Evolutionary conservation across 352 stramenopile species (phyloP).

Genomic region (Vaucheria bursata): DNA sequence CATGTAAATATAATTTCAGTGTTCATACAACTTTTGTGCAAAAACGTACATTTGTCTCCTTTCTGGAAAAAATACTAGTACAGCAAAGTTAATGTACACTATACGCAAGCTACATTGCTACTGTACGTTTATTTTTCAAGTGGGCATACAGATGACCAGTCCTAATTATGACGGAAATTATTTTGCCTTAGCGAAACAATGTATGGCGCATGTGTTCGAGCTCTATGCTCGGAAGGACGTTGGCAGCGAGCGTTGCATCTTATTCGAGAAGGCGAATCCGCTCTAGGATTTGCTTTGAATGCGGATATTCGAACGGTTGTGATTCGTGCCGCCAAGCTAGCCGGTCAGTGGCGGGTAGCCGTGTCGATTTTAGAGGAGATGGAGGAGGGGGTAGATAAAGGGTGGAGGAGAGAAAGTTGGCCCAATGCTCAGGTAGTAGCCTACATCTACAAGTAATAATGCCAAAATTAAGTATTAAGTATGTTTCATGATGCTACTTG

Average conservation of each 20-base stretch:
- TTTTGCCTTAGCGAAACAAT: not conserved
- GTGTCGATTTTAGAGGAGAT: not conserved
- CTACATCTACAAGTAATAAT: too few species aligned
- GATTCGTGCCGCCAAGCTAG: not conserved
- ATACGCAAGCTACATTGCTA: too few species aligned
- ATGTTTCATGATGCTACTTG: too few species aligned
- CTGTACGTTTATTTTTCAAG: too few species aligned
- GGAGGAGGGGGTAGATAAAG: not conserved
- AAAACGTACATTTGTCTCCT: too few species aligned
- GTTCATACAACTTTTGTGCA: too few species aligned
- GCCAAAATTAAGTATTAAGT: too few species aligned
- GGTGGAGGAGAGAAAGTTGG: constrained; percentile 2
- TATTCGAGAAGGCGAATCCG: not conserved
- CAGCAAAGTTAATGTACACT: too few species aligned
- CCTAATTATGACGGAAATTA: too few species aligned
- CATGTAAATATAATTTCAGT: too few species aligned
- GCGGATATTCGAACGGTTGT: not conserved
- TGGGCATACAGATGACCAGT: too few species aligned
- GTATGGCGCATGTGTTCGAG: not conserved
- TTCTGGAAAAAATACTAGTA: too few species aligned
- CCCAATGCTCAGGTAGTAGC: not conserved
- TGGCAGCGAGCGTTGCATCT: not conserved
- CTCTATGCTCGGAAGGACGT: not conserved
- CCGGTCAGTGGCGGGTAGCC: not conserved
- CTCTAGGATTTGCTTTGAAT: not conserved